A percentile compares a stretch with the other conserved stretches of the same genome.
Conservation (phyloP, 73 alveolate species). For the Paramecium biaurelia region DNA sequence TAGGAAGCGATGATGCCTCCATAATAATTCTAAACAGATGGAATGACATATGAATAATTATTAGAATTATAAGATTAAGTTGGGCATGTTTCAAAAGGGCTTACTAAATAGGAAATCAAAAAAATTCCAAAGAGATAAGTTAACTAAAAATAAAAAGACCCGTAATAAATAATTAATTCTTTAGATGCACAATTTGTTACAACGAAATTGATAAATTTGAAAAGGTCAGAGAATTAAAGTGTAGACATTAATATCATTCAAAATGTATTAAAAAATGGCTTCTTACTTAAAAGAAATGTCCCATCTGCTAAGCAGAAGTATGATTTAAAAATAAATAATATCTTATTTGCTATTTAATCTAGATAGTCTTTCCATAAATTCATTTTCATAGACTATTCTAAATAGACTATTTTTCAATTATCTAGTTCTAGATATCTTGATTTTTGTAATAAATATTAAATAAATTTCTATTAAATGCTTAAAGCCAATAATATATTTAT, state of each 20-base stretch:
- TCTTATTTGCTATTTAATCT: not conserved
- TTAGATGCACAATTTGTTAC: conserved; percentile 57
- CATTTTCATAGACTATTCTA: not conserved
- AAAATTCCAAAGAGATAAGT: not conserved
- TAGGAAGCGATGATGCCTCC: conserved; percentile 46
- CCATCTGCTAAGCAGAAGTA: conserved; percentile 54
- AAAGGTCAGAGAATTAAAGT: not conserved
- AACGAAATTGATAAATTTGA: conserved; percentile 29
- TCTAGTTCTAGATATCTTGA: not conserved
- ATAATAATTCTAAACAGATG: conserved; percentile 23
- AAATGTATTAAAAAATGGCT: conserved; percentile 57
- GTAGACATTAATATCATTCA: conserved; percentile 56
- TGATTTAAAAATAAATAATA: conserved; percentile 13
- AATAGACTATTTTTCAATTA: not conserved
- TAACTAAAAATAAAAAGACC: not conserved
- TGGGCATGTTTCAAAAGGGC: conserved; percentile 55
- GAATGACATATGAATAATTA: conserved; percentile 58
- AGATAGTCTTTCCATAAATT: not conserved
- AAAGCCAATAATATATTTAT: not conserved
- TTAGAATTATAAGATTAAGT: conserved; percentile 53
- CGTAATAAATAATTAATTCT: not conserved
- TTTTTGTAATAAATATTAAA: not conserved
- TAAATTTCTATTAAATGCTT: not conserved
- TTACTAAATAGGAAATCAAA: conserved; percentile 37
- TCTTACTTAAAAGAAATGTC: conserved; percentile 53